Percentiles rank a stretch among this genome's conserved stretches.
Evolutionary conservation across 129 eudicot genomes (phyloP).

Genomic region (Heracleum sosnowskyi): DNA sequence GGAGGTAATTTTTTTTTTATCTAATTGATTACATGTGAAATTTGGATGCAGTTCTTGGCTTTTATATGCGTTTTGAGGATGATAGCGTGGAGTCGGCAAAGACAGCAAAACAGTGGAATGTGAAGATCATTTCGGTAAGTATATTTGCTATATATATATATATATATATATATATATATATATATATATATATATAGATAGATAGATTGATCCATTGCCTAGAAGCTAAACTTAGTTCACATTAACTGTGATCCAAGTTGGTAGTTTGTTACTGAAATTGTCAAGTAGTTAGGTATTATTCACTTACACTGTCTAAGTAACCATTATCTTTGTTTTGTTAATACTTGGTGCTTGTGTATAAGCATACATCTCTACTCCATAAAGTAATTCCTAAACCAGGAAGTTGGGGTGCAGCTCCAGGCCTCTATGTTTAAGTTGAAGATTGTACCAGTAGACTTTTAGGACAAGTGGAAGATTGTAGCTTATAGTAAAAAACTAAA

Average conservation of each 20-base stretch:
- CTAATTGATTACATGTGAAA: not conserved
- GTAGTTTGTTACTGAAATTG: not conserved
- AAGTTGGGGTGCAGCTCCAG: not conserved
- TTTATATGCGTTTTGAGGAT: constrained; percentile 95
- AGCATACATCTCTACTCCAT: not conserved
- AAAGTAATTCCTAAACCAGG: not conserved
- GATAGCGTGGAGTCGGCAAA: constrained; percentile 97
- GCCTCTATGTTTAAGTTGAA: not conserved
- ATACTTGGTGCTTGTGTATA: not conserved
- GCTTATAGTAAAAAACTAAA: not conserved
- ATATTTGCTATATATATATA: not conserved
- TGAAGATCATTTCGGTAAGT: constrained; percentile 92
- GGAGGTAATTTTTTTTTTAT: not conserved
- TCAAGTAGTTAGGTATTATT: not conserved
- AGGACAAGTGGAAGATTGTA: not conserved
- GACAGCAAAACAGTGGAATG: constrained; percentile 94
- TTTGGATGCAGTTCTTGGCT: constrained; percentile 71
- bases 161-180: no score
- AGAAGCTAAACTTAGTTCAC: not conserved
- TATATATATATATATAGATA: no score
- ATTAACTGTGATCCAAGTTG: not conserved
- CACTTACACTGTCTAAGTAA: not conserved
- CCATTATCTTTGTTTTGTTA: not conserved
- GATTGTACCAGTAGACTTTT: not conserved
- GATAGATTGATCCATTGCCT: not conserved